Conservation (phyloP, 495 filamentous ascomycete species). For the Hypoxylon fragiforme region DNA sequence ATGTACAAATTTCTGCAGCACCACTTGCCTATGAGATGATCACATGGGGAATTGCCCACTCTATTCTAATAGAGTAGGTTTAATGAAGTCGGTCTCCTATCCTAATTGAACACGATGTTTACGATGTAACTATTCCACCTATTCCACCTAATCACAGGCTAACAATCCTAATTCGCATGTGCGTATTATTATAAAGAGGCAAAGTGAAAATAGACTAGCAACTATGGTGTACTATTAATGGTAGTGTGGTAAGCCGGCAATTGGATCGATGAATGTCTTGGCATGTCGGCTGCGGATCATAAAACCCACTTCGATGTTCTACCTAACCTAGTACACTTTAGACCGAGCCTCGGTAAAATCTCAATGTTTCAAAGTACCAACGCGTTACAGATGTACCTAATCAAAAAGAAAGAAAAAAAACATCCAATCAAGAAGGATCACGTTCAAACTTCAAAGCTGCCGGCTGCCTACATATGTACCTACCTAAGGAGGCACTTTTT, state of each 20-base stretch:
- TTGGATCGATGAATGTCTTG: not conserved
- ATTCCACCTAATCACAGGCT: too few species aligned
- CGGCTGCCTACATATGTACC: not conserved
- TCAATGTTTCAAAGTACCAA: not conserved
- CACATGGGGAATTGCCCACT: not conserved
- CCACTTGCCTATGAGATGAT: not conserved
- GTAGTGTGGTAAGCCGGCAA: not conserved
- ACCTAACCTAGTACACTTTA: not conserved
- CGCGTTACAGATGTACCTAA: too few species aligned
- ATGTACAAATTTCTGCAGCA: conserved; percentile 24
- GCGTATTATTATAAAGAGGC: too few species aligned
- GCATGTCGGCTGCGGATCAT: not conserved
- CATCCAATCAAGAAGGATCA: conserved; percentile 3
- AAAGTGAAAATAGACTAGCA: too few species aligned
- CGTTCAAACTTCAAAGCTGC: not conserved
- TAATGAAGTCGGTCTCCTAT: too few species aligned
- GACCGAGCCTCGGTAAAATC: conserved; percentile 36
- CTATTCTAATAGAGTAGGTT: too few species aligned
- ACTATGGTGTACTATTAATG: too few species aligned
- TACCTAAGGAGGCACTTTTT: too few species aligned
- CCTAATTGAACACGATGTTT: too few species aligned
- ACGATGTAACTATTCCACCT: too few species aligned
- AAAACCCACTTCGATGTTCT: not conserved
- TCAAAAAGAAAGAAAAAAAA: too few species aligned
- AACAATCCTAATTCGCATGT: too few species aligned